Evolutionary conservation across 495 filamentous ascomycete genomes (phyloP), one percentile per base, ranked within the genome.

Genomic region (Podospora anserina): DNA sequence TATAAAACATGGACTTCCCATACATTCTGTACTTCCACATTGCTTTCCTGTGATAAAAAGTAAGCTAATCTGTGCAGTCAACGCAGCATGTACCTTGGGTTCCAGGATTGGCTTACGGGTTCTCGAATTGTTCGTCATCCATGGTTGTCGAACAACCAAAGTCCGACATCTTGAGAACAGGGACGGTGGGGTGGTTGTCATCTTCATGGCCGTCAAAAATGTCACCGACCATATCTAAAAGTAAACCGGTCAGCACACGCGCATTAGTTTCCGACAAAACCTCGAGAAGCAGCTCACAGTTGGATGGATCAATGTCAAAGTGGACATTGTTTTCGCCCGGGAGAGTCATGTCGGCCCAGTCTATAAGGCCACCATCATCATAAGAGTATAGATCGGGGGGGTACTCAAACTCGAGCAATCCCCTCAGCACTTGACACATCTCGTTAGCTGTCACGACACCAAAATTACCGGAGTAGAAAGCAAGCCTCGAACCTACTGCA

Each of bases 221-320:
- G 39, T 49, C 39, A 3, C 39, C 39, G 39, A 49, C 2, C 7
- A 49, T 49, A 16, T 49, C 39, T 49, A 49, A 49, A 49, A 2
- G 39, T 16, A 49, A 11, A 23, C 23, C 23, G 23, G 23, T 23
- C 23, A 23, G 23, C 23, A 23, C 23, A 23, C 23, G 23, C 1
- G 23, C 23, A 23, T 23, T 2, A 23, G 23, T 23, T 23, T 23
- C 23, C 23, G 23, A 23, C 23, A 23, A 23, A 23, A 23, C 23
- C 23, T 23, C 20, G 23, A 23, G 23, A 23, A 1, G 23, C 23
- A 23, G 23, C 55, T 9, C 18, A 58, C 55, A 19, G n/a, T 58
- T 58, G n/a, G n/a, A 20, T 5, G 55, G 55, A 18, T 58, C 55
- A 58, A 58, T 58, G 1, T 58, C 55, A n/a, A 58, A 58, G n/a